Percentiles rank a stretch among this genome's conserved stretches.
Conservation (phyloP, 768 basidiomycete species). For the Lactifluus subvellereus region DNA sequence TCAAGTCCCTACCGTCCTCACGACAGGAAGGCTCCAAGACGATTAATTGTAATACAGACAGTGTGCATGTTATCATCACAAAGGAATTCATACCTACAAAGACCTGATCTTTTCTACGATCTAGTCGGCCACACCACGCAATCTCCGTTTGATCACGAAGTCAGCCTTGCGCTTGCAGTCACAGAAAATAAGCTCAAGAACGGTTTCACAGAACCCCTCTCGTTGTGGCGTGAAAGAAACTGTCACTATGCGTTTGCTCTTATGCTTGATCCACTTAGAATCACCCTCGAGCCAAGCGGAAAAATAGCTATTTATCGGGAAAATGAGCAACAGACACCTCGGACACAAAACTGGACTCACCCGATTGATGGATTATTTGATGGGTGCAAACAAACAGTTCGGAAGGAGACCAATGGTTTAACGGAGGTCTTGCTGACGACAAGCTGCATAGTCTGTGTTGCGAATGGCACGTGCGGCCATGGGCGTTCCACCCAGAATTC, state of each 20-base stretch:
- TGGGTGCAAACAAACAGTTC: not conserved
- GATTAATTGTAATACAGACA: too few relatives aligned
- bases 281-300: conserved; percentile 6
- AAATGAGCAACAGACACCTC: not conserved
- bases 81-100: too few relatives aligned
- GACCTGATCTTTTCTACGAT: too few relatives aligned
- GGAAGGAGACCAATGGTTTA: conserved; percentile 5
- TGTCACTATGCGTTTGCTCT: not conserved
- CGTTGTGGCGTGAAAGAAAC: conserved; percentile 9
- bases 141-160: conserved; percentile 4
- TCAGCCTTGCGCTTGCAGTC: not conserved
- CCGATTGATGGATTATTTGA: not conserved
- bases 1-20: too few relatives aligned
- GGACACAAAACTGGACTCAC: not conserved
- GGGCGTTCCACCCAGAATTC: conserved; percentile 6
- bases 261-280: conserved; percentile 2
- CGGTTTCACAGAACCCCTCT: conserved; percentile 13
- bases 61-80: not conserved
- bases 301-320: not conserved
- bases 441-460: not conserved
- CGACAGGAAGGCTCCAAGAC: too few relatives aligned
- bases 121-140: not conserved
- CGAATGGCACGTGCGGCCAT: not conserved
- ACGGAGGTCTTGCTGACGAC: conserved; percentile 1
- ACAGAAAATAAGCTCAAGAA: conserved; percentile 15